These are phyloP conservation scores for Cladophialophora carrionii DNA, from an alignment of 2,329 filamentous ascomycete genomes.

Conservation along the genomic window DNA sequence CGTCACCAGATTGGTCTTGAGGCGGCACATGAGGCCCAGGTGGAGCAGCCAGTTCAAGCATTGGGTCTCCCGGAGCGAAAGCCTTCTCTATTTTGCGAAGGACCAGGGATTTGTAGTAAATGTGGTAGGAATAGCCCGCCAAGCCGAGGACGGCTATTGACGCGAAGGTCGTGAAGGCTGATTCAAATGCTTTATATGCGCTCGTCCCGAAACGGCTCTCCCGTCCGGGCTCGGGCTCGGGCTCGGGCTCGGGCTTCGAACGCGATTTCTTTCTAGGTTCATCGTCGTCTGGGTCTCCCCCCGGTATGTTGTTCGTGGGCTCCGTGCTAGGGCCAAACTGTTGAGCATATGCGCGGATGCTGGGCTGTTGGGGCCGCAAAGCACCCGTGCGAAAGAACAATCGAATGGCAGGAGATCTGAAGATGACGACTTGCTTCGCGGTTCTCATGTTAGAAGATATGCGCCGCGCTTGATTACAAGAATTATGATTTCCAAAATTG, in stretches of 20 bases:
- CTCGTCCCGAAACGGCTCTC: conserved; percentile 40
- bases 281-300: conserved; percentile 29
- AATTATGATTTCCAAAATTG: background rate
- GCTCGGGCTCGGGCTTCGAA: conserved; percentile 15
- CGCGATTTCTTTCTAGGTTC: conserved; percentile 24
- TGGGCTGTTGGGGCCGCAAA: conserved; percentile 1
- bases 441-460: conserved; percentile 23
- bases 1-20: conserved; percentile 38
- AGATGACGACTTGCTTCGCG: conserved; percentile 17
- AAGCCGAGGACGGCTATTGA: conserved; percentile 72
- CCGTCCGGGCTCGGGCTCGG: background rate
- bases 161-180: conserved; percentile 74
- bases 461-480: conserved; percentile 2
- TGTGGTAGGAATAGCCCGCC: conserved; percentile 78
- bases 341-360: conserved; percentile 23
- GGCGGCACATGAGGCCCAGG: conserved; percentile 23
- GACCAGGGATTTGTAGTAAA: conserved; percentile 85
- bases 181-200: conserved; percentile 68
- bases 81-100: conserved; percentile 91
- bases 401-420: conserved; percentile 10
- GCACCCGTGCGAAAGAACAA: conserved; percentile 11
- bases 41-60: conserved; percentile 71
- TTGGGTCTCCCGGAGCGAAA: conserved; percentile 88
- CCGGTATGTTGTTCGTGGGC: conserved; percentile 28
- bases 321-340: conserved; percentile 28